Conservation (phyloP, 2,329 filamentous ascomycete genomes). For the Alternaria triticina region DNA sequence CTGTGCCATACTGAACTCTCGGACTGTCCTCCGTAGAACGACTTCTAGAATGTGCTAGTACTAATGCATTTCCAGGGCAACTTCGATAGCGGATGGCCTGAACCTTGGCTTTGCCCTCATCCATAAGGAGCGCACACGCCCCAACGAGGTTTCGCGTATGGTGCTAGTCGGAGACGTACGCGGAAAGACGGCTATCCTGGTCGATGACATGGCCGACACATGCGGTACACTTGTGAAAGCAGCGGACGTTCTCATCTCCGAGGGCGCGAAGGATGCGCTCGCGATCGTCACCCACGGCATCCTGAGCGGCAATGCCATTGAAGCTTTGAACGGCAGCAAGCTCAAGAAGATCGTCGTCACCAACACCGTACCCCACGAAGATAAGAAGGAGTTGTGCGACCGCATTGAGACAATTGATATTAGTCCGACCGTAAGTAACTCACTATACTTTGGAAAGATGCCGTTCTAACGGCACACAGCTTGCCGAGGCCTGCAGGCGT, state of each 20-base stretch:
- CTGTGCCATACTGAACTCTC: not conserved
- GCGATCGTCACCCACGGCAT: constrained; percentile 97
- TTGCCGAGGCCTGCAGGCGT: constrained; percentile 73
- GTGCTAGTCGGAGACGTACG: constrained; percentile 93
- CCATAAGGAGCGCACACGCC: constrained; percentile 92
- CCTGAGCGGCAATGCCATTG: constrained; percentile 84
- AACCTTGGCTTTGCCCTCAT: constrained; percentile 93
- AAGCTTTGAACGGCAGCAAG: constrained; percentile 80
- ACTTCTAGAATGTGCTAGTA: not conserved
- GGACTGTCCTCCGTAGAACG: not conserved
- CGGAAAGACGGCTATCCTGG: constrained; percentile 91
- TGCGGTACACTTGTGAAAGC: constrained; percentile 90
- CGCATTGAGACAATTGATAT: constrained; percentile 92
- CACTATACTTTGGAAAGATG: not conserved
- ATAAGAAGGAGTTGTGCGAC: constrained; percentile 78
- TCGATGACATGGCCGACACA: constrained; percentile 98
- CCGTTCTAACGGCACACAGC: constrained; percentile 41
- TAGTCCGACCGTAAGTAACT: constrained; percentile 69
- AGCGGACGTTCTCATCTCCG: constrained; percentile 78
- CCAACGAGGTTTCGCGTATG: constrained; percentile 91
- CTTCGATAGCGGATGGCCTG: constrained; percentile 88
- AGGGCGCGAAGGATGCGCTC: constrained; percentile 85
- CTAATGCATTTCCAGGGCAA: constrained; percentile 64
- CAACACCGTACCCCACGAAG: constrained; percentile 82
- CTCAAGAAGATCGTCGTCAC: constrained; percentile 84